These are phyloP conservation scores for Monilinia aucupariae DNA, from an alignment of 2,329 filamentous ascomycete species.

Conservation along the genomic window DNA sequence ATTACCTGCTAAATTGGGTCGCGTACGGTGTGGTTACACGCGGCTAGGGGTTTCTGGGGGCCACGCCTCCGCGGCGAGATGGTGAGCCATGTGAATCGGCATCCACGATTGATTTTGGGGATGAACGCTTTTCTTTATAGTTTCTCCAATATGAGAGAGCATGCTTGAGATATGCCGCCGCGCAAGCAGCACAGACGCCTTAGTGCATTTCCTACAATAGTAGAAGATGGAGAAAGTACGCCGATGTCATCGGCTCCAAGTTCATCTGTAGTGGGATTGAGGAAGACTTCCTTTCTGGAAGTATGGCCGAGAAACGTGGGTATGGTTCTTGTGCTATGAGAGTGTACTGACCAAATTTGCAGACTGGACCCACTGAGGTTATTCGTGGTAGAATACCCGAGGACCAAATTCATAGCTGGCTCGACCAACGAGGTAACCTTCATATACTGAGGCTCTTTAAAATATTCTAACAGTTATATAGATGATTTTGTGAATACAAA, in stretches of 20 bases:
- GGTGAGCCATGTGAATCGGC: not conserved
- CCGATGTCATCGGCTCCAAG: not conserved
- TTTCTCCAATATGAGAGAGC: not conserved
- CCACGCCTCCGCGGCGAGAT: not conserved
- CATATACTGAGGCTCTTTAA: not conserved
- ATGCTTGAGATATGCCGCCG: not conserved
- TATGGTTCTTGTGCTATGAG: not conserved
- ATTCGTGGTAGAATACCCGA: conserved; percentile 1
- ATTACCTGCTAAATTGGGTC: conserved; percentile 3
- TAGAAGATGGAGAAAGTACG: conserved; percentile 1
- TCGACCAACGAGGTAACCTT: not conserved
- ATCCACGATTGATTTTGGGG: not conserved
- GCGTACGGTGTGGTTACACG: not conserved
- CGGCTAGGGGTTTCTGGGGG: conserved; percentile 5
- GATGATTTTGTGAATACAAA: not conserved
- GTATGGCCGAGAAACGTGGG: conserved; percentile 5
- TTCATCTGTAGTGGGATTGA: not conserved
- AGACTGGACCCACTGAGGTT: conserved; percentile 7
- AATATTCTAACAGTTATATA: not conserved
- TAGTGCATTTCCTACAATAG: conserved; percentile 9
- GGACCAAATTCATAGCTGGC: conserved; percentile 3
- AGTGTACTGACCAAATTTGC: too few species aligned
- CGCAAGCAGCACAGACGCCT: conserved; percentile 5
- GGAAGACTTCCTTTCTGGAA: conserved; percentile 5
- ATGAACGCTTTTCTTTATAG: not conserved